Conservation (phyloP, 805 yeast genomes). For the Candida adriatica region DNA sequence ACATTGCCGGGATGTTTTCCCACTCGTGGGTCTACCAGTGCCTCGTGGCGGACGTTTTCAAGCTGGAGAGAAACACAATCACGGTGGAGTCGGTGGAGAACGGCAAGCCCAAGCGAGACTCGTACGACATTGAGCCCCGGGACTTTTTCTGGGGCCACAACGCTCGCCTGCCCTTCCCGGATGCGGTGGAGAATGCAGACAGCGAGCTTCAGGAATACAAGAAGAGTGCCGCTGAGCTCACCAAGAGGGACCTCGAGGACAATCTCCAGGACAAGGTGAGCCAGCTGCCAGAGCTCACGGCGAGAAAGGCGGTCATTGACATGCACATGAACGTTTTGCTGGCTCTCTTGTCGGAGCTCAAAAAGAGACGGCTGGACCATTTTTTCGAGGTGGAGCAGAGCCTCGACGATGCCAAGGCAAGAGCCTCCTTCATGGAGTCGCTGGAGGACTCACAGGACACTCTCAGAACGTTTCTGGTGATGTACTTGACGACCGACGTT, state of each 20-base stretch:
- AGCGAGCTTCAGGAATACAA: constrained; percentile 74
- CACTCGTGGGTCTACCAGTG: constrained; percentile 99
- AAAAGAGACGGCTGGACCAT: constrained; percentile 81
- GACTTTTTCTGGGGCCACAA: constrained; percentile 91
- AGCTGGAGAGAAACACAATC: constrained; percentile 75
- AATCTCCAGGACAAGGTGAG: constrained; percentile 81
- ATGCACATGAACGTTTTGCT: constrained; percentile 96
- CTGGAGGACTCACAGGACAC: constrained; percentile 62
- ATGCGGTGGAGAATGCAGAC: constrained; percentile 97
- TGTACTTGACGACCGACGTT: constrained; percentile 48
- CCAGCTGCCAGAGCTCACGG: constrained; percentile 86
- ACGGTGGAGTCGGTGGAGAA: constrained; percentile 41
- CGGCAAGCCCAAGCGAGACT: constrained; percentile 37
- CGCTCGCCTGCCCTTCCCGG: constrained; percentile 89
- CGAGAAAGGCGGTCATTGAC: constrained; percentile 81
- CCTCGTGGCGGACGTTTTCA: constrained; percentile 88
- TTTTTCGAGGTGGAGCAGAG: constrained; percentile 93
- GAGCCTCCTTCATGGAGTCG: constrained; percentile 53
- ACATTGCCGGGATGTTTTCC: constrained; percentile 86
- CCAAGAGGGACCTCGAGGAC: constrained; percentile 62
- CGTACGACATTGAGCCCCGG: constrained; percentile 83
- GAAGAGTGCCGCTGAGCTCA: constrained; percentile 79
- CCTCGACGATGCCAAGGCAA: constrained; percentile 47
- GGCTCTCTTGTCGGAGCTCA: constrained; percentile 71
- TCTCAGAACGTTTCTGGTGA: constrained; percentile 80